Conservation (phyloP, 352 stramenopile genomes). For the Phytophthora sojae region DNA sequence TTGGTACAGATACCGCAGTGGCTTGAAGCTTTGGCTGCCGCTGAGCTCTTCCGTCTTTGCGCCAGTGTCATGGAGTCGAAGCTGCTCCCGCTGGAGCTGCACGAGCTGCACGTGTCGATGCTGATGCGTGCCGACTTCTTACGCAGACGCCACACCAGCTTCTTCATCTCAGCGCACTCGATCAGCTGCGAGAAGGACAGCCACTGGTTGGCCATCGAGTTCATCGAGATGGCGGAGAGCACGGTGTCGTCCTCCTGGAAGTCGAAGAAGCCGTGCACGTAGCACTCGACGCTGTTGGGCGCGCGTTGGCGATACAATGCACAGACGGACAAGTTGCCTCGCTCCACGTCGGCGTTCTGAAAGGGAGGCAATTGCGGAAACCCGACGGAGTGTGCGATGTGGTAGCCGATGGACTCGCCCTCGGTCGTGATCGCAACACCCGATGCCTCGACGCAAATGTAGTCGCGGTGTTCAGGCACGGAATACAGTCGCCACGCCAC, state of each 20-base stretch:
- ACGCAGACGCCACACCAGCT: constrained; percentile 37
- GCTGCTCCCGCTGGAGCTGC: constrained; percentile 22
- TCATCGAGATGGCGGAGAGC: constrained; percentile 35
- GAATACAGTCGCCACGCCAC: constrained; percentile 45
- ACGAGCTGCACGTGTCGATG: constrained; percentile 11
- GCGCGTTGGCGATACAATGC: constrained; percentile 34
- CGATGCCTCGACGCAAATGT: constrained; percentile 52
- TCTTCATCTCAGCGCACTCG: constrained; percentile 38
- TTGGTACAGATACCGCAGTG: constrained; percentile 38
- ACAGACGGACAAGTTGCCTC: constrained; percentile 43
- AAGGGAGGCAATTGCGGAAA: constrained; percentile 50
- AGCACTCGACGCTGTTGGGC: constrained; percentile 33
- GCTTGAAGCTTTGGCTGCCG: constrained; percentile 1
- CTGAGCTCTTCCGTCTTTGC: constrained; percentile 13
- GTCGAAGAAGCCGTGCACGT: constrained; percentile 40
- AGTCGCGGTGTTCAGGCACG: constrained; percentile 41
- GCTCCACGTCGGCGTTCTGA: constrained; percentile 30
- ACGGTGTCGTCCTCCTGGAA: constrained; percentile 36
- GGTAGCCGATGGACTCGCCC: constrained; percentile 47
- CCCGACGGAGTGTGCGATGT: constrained; percentile 56
- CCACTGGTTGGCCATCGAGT: constrained; percentile 43
- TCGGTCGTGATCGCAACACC: constrained; percentile 28
- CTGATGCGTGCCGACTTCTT: constrained; percentile 27
- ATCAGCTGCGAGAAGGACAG: constrained; percentile 37
- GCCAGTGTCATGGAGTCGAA: constrained; percentile 10